A percentile compares a stretch with the other conserved stretches of the same genome.
Conservation (phyloP, 1,284 basidiomycete genomes). For the Papiliotrema flavescens region DNA sequence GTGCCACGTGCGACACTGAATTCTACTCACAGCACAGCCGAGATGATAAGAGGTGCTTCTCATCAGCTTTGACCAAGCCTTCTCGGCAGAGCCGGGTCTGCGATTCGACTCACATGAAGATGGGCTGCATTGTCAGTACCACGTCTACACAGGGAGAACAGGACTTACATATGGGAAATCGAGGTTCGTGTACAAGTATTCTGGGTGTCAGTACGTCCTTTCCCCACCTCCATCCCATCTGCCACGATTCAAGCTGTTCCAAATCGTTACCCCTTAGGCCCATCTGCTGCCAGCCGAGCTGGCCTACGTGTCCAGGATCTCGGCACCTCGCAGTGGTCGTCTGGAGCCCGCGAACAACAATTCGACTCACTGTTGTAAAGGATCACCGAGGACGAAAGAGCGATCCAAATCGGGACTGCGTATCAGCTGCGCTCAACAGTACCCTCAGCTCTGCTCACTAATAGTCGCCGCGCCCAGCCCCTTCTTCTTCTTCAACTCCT, state of each 20-base stretch:
- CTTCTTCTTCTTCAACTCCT: too few relatives aligned
- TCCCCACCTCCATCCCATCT: neutral
- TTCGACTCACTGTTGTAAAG: slow-evolving; percentile 74
- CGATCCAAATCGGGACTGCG: slow-evolving; percentile 59
- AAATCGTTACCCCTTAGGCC: too few relatives aligned
- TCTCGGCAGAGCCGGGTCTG: too few relatives aligned
- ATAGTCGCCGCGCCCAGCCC: too few relatives aligned
- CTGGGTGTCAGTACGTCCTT: slow-evolving; percentile 15
- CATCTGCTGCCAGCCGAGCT: too few relatives aligned
- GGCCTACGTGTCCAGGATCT: too few relatives aligned
- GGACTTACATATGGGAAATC: slow-evolving; percentile 61
- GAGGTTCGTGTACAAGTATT: slow-evolving; percentile 77
- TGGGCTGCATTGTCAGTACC: slow-evolving; percentile 28
- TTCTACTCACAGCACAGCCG: slow-evolving; percentile 40
- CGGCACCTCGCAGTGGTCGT: too few relatives aligned
- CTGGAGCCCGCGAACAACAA: too few relatives aligned
- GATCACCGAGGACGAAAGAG: slow-evolving; percentile 82
- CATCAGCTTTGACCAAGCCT: slow-evolving; percentile 44
- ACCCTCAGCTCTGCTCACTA: neutral
- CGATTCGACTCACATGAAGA: slow-evolving; percentile 39
- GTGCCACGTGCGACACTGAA: neutral
- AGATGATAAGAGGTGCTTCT: slow-evolving; percentile 57
- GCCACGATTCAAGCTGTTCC: too few relatives aligned
- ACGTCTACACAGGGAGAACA: neutral
- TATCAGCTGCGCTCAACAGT: neutral